Evolutionary conservation across 1,284 basidiomycete species (phyloP), one percentile per base, ranked within the genome.

Genomic region (Rhodotorula sp.): DNA sequence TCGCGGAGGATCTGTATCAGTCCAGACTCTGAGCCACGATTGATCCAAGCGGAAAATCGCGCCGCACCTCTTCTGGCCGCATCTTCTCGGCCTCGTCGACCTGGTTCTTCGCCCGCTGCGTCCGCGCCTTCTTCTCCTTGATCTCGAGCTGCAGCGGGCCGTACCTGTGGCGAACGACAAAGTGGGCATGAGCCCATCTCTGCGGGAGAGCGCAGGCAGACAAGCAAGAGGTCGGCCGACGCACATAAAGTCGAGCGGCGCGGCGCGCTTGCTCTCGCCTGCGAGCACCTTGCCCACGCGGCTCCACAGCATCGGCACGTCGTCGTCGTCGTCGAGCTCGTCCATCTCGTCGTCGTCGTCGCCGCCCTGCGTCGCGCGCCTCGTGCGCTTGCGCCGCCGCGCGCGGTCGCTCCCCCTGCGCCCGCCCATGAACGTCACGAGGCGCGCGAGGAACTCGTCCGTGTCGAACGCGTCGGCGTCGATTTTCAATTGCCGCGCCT

Each of bases 401-500:
- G 85, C 85, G 84, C 78, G 76, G n/a, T 50, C 17, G 16, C 52
- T 10, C 50, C 64, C 41, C n/a, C 60, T 46, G 23, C 85, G 84
- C 3, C 89, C 89, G 25, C 90, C 89, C 88, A 92, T 88, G 76
- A 87, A 90, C 16, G 83, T 85, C 60, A 89, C 82, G 34, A 93
- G 84, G 76, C 89, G 89, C 3, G 86, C 81, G 58, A 94, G 83
- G 76, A 92, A 93, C 71, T 93, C 91, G 72, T 92, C 91, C 48
- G 90, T 83, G 79, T 94, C 92, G 78, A 94, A 93, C 23, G 88
- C 87, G 61, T 90, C 89, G 0, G 87, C 86, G 66, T 90, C 91
- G 1, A 91, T 88, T 80, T 91, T 91, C 86, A 93, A 88, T n/a
- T 89, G 87, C 52, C 90, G 89, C 19, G 91, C 91, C 80, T 92